Percentiles rank a stretch among this genome's conserved stretches.
These are phyloP conservation scores for Fraxinus dipetala DNA, from an alignment of 305 asterid species.

Conservation along the genomic window DNA sequence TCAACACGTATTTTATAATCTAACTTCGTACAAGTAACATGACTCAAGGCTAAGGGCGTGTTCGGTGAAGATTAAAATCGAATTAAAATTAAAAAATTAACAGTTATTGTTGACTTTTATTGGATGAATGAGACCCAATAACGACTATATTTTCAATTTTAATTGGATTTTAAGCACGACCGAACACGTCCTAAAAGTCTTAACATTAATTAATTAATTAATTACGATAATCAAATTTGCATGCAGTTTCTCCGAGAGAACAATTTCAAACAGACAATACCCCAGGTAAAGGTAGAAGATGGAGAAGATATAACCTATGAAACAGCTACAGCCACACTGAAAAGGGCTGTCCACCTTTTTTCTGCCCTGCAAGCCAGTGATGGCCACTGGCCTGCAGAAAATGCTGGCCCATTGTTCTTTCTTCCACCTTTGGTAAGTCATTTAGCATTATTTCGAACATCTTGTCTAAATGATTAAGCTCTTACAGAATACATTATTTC, in stretches of 20 bases:
- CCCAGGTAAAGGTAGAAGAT: conserved; percentile 64
- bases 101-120: too few species aligned
- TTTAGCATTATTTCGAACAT: not conserved
- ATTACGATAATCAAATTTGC: not conserved
- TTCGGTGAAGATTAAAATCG: too few species aligned
- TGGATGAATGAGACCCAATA: too few species aligned
- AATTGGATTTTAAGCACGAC: too few species aligned
- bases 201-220: not conserved
- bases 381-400: conserved; percentile 97
- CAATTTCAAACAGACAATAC: conserved; percentile 67
- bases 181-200: not conserved
- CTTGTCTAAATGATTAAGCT: not conserved
- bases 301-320: conserved; percentile 64
- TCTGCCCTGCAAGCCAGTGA: conserved; percentile 85
- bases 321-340: conserved; percentile 54
- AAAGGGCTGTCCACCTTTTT: conserved; percentile 66
- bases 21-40: too few species aligned
- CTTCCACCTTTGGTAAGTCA: conserved; percentile 76
- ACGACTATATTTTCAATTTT: too few species aligned
- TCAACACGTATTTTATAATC: too few species aligned
- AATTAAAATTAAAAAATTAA: too few species aligned
- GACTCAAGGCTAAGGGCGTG: too few species aligned
- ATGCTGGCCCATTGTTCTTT: conserved; percentile 81
- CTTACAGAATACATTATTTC: not conserved
- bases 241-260: conserved; percentile 69